Conservation (phyloP, 345 rosid genomes). For the Carallia brachiata region DNA sequence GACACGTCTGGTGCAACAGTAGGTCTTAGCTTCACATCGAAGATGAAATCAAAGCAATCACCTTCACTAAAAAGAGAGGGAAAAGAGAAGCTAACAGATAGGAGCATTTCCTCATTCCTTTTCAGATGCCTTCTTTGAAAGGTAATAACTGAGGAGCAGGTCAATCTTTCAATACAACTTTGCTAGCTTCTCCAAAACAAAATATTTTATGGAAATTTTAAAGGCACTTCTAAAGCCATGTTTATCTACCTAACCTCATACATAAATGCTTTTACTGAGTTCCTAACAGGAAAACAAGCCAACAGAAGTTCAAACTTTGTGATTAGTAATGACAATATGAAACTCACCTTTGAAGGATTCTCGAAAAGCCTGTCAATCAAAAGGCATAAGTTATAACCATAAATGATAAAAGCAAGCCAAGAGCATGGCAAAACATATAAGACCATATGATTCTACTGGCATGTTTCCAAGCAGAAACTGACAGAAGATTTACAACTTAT, state of each 20-base stretch:
- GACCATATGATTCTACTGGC: neutral
- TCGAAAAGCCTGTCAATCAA: slow-evolving; percentile 55
- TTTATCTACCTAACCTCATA: neutral
- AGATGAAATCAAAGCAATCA: neutral
- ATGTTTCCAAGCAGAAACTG: too few species aligned
- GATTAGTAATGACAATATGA: too few species aligned
- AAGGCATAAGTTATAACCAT: slow-evolving; percentile 11
- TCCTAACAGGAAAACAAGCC: neutral
- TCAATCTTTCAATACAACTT: neutral
- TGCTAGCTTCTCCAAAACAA: neutral
- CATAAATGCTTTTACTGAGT: neutral
- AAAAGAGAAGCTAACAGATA: neutral
- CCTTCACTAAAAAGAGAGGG: neutral
- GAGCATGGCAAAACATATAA: slow-evolving; percentile 2
- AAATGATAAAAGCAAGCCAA: slow-evolving; percentile 2
- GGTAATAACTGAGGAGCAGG: neutral
- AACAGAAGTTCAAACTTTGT: neutral
- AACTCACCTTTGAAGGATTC: too few species aligned
- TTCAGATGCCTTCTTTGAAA: neutral
- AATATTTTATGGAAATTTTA: too few species aligned
- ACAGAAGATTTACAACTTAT: too few species aligned
- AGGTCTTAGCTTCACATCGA: neutral
- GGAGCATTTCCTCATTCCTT: neutral
- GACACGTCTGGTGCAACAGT: neutral
- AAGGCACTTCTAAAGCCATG: too few species aligned